Conservation (phyloP, 192 early-diverging fungal species). For the Coemansia erecta region DNA sequence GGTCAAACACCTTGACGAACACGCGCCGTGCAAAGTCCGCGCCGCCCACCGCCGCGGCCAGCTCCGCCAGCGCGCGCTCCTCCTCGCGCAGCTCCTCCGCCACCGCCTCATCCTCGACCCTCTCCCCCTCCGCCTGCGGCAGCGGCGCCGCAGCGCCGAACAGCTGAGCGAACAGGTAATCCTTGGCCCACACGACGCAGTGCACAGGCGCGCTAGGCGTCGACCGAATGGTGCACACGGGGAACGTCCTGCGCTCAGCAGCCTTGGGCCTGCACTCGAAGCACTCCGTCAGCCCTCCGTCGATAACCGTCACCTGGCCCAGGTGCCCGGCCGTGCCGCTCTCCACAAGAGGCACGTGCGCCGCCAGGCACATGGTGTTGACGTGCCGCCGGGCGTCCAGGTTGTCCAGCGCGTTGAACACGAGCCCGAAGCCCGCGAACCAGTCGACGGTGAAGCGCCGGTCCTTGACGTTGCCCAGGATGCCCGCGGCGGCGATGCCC, state of each 20-base stretch:
- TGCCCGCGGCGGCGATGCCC: conserved; percentile 56
- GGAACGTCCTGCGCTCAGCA: conserved; percentile 78
- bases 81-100: conserved; percentile 72
- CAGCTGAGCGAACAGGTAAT: conserved; percentile 81
- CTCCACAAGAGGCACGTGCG: conserved; percentile 89
- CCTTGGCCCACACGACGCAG: conserved; percentile 99
- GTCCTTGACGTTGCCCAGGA: conserved; percentile 89
- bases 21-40: conserved; percentile 61
- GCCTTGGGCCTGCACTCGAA: conserved; percentile 92
- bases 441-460: conserved; percentile 78
- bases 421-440: conserved; percentile 86
- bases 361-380: conserved; percentile 93
- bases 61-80: conserved; percentile 63
- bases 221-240: conserved; percentile 96
- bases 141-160: conserved; percentile 66
- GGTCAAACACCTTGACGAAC: conserved; percentile 78
- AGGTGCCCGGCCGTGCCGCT: conserved; percentile 93
- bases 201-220: conserved; percentile 95
- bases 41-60: conserved; percentile 62
- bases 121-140: too few relatives aligned
- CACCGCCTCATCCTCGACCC: conserved; percentile 62
- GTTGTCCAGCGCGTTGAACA: conserved; percentile 97
- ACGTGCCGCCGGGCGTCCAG: conserved; percentile 91
- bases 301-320: conserved; percentile 88
- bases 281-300: conserved; percentile 77